Base-by-base conservation (phyloP, 2,329 filamentous ascomycete genomes). In the Cytospora leucostoma region DNA sequence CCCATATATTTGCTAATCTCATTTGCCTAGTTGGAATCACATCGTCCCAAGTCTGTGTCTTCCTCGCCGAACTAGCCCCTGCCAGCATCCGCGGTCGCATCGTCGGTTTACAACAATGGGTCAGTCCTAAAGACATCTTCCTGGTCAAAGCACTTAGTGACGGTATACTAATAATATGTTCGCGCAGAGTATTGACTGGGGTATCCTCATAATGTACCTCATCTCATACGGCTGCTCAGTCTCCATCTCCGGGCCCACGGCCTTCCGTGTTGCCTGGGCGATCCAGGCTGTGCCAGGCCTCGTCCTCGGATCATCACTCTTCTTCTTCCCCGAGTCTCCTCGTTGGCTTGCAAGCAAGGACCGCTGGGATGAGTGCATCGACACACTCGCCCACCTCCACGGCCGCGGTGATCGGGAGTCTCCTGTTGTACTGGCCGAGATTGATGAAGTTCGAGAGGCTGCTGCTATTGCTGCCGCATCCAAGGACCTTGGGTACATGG, bases 311-410 rank as follows among this genome's bases (percentile, higher is more conserved):
- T 69, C 81, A 33, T 84, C 84, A 0, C 77, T 87, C 21, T 80
- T 85, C 71, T 87, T 87, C 74, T 82, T 88, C 67, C 85, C 84
- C 0, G 84, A 84, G 67, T 88, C 81, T 56, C 90, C 90, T 0
- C 82, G 89, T 59, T 92, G 89, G 88, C 78, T 92, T 7, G 89
- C 89, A 6, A 82, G 82, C 17, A 82, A 88, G 68, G 88, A 88
- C 66, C 81, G 85, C 1, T 89, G 88, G 80, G 87, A 90, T 34
- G 84, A 91, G 70, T 85, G 85, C 0, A 77, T 86, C 50, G 70
- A 78, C 27, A 82, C 85, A 50, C 79, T 90, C 19, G 86, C 85
- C 0, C 71, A 77, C 27, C 76, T 90, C 1, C 87, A 89, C 67
- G 86, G 82, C 5, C 72, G 75, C 0, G 86, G 86, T 3, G 79